These are phyloP conservation scores for Boletellus emodensis DNA, from an alignment of 768 basidiomycete species.

Conservation along the genomic window DNA sequence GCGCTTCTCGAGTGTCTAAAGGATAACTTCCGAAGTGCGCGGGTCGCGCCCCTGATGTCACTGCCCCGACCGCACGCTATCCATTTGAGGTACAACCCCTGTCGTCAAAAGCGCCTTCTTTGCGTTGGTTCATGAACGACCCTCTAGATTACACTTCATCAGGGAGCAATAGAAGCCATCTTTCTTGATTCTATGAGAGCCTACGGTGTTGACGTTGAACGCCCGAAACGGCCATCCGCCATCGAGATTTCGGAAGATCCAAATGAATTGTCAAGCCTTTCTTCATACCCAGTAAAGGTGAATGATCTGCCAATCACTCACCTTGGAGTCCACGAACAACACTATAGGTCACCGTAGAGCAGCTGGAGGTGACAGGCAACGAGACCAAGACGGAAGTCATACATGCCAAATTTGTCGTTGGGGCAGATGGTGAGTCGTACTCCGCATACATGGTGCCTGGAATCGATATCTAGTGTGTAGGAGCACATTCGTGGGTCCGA, in stretches of 20 bases:
- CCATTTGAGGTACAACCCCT: slow-evolving; percentile 57
- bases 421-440: slow-evolving; percentile 30
- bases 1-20: neutral
- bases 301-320: neutral
- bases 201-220: slow-evolving; percentile 33
- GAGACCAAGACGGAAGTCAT: slow-evolving; percentile 31
- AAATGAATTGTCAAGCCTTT: slow-evolving; percentile 31
- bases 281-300: slow-evolving; percentile 33
- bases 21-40: slow-evolving; percentile 43
- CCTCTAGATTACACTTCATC: slow-evolving; percentile 34
- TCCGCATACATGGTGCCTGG: neutral
- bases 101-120: neutral
- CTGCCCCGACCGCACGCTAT: slow-evolving; percentile 59
- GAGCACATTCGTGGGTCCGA: slow-evolving; percentile 47
- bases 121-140: neutral
- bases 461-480: slow-evolving; percentile 12
- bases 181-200: slow-evolving; percentile 39
- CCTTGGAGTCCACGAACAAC: neutral
- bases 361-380: slow-evolving; percentile 23
- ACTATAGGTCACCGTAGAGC: slow-evolving; percentile 23
- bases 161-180: slow-evolving; percentile 40
- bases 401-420: slow-evolving; percentile 34
- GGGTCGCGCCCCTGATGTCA: slow-evolving; percentile 59
- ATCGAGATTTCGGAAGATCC: slow-evolving; percentile 36
- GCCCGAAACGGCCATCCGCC: slow-evolving; percentile 30